Conservation (phyloP, 768 basidiomycete species). For the Gymnopilus dilepis region DNA sequence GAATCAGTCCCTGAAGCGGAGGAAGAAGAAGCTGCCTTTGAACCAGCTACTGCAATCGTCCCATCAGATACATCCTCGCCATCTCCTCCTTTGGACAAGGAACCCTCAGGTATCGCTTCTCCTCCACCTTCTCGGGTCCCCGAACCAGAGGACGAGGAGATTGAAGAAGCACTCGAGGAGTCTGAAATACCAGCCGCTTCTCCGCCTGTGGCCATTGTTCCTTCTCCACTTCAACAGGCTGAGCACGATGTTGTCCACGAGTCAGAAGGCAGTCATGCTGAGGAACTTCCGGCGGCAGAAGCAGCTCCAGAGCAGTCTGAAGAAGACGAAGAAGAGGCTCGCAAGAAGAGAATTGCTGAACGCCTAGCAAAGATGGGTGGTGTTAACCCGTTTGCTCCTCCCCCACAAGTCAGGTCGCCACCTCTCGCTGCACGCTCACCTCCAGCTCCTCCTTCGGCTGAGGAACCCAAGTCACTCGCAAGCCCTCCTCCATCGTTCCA, state of each 20-base stretch:
- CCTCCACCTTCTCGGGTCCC: neutral
- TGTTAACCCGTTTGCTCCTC: conserved; percentile 61
- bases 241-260: neutral
- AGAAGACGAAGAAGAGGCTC: conserved; percentile 43
- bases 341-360: conserved; percentile 65
- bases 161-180: neutral
- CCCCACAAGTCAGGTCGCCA: conserved; percentile 26
- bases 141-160: conserved; percentile 1
- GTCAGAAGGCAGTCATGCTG: neutral
- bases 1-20: neutral
- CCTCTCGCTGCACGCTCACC: conserved; percentile 16
- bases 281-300: neutral
- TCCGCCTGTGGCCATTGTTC: neutral
- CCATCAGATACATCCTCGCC: neutral
- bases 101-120: neutral
- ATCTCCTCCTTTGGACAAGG: neutral
- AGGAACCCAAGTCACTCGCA: neutral
- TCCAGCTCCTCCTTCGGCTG: conserved; percentile 13
- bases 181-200: neutral
- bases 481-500: neutral
- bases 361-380: conserved; percentile 70
- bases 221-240: neutral
- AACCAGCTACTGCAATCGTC: neutral
- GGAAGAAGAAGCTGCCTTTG: neutral
- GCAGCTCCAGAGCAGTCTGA: neutral